phyloP scores from a whole-genome alignment of 768 basidiomycete genomes.

The Lepiota brunneoincarnata region DNA sequence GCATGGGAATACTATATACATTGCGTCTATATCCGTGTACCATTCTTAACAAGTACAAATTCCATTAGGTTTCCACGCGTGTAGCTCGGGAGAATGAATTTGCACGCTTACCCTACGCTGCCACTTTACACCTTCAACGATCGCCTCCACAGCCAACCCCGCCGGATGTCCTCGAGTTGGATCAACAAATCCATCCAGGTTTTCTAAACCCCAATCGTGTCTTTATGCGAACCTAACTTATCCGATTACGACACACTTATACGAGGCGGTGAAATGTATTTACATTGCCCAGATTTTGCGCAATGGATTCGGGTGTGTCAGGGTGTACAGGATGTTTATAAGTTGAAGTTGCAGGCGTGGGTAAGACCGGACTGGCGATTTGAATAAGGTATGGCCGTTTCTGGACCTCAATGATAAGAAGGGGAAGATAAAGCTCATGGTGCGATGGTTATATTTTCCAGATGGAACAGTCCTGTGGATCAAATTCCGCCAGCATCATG shows the following conservation, averaged over 20 bases:
- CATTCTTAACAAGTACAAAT: no score
- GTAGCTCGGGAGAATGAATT: no score
- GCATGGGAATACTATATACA: no score
- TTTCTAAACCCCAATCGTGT: conserved; percentile 67
- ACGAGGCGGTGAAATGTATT: conserved; percentile 72
- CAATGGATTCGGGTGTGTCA: conserved; percentile 49
- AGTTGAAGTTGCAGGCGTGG: conserved; percentile 27
- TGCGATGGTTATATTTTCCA: conserved; percentile 24
- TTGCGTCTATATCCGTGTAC: no score
- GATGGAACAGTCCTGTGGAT: conserved; percentile 69
- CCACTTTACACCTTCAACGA: no score
- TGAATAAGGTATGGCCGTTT: conserved; percentile 39
- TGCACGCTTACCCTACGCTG: no score
- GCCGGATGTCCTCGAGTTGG: no score
- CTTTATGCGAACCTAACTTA: conserved; percentile 52
- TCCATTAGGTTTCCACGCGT: no score
- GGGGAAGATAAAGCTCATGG: no score
- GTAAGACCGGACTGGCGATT: conserved; percentile 59
- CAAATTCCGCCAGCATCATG: conserved; percentile 72
- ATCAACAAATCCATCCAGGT: conserved; percentile 33
- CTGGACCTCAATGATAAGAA: no score
- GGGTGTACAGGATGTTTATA: conserved; percentile 35
- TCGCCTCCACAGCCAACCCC: no score
- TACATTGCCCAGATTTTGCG: conserved; percentile 48
- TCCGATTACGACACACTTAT: conserved; percentile 72